Conservation (phyloP, 2,329 filamentous ascomycete genomes). For the Neofusicoccum sp. region DNA sequence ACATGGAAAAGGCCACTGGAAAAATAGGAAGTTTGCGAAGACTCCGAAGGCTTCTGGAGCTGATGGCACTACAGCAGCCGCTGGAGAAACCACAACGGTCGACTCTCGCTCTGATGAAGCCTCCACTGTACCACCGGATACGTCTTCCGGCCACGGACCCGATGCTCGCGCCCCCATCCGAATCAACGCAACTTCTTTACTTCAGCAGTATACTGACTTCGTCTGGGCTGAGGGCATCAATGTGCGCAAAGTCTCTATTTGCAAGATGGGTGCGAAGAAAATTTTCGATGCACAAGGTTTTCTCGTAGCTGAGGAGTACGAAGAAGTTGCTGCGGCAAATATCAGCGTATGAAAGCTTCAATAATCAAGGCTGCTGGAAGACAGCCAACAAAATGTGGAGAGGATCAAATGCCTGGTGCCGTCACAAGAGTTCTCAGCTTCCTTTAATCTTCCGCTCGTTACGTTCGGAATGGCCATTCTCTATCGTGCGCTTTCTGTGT, state of each 20-base stretch:
- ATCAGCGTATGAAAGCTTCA: not conserved
- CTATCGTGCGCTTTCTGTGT: too few species aligned
- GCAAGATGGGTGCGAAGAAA: slow-evolving; percentile 81
- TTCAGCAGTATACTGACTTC: slow-evolving; percentile 61
- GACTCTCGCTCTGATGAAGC: not conserved
- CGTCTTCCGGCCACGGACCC: not conserved
- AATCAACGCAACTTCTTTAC: slow-evolving; percentile 41
- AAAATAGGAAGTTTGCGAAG: slow-evolving; percentile 18
- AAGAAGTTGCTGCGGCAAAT: not conserved
- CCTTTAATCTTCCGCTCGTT: too few species aligned
- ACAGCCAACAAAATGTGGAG: too few species aligned
- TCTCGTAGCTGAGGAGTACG: slow-evolving; percentile 2
- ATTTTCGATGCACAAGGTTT: slow-evolving; percentile 28
- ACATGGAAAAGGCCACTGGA: slow-evolving; percentile 28
- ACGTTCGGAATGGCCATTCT: too few species aligned
- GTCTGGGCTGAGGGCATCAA: slow-evolving; percentile 68
- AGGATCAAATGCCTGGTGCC: too few species aligned
- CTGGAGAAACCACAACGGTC: not conserved
- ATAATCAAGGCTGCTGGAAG: too few species aligned
- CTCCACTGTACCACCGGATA: not conserved
- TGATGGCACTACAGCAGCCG: not conserved
- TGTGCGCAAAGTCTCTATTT: slow-evolving; percentile 73
- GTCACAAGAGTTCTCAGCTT: too few species aligned
- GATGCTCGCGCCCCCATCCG: not conserved
- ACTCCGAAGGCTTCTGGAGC: not conserved